Conservation (phyloP, 2,329 filamentous ascomycete genomes). For the Blumeriella jaapii region DNA sequence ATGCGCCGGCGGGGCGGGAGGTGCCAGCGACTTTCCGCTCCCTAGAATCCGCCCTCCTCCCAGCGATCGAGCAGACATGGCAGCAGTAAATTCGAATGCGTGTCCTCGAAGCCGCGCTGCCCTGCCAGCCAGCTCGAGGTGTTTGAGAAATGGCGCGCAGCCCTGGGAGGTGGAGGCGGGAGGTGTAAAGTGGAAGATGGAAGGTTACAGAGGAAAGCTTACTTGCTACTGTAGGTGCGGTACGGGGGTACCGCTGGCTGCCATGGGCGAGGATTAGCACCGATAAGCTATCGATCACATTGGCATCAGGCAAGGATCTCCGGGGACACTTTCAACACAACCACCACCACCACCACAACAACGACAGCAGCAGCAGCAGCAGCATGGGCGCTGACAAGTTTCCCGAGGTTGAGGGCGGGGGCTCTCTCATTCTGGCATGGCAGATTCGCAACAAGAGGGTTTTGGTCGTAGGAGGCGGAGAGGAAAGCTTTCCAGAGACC, state of each 20-base stretch:
- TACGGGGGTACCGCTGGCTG: no score
- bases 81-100: slow-evolving; percentile 15
- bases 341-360: no score
- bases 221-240: no score
- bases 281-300: no score
- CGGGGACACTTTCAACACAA: no score
- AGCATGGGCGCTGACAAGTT: slow-evolving; percentile 36
- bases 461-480: slow-evolving; percentile 88
- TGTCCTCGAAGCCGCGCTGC: slow-evolving; percentile 19
- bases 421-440: slow-evolving; percentile 91
- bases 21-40: slow-evolving; percentile 71
- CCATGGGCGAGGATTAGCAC: no score
- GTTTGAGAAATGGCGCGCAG: no score
- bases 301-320: slow-evolving; percentile 10
- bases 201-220: no score
- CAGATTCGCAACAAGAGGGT: slow-evolving; percentile 83
- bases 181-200: no score
- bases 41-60: slow-evolving; percentile 88
- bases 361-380: no score
- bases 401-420: slow-evolving; percentile 76
- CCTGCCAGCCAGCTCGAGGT: slow-evolving; percentile 20
- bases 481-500: slow-evolving; percentile 44
- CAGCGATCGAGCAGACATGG: slow-evolving; percentile 75
- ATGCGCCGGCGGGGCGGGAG: slow-evolving; percentile 38
- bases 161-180: no score